Conservation (phyloP, 805 yeast genomes). For the Teunomyces atbi region DNA sequence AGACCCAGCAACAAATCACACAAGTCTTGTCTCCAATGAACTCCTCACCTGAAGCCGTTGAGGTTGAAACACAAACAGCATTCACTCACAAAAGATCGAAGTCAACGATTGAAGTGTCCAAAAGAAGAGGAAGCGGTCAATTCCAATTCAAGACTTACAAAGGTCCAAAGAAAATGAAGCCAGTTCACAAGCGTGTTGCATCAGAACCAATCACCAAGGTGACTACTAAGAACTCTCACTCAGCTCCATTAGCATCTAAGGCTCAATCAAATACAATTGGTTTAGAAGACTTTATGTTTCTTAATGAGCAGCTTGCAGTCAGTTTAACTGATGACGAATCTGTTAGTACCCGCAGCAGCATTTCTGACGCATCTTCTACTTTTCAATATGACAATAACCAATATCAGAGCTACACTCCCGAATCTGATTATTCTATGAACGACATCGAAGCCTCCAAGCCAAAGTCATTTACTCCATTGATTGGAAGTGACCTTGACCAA, state of each 20-base stretch:
- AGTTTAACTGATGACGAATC: constrained; percentile 11
- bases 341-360: constrained; percentile 7
- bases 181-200: constrained; percentile 19
- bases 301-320: constrained; percentile 21
- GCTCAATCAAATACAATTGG: constrained; percentile 8
- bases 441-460: constrained; percentile 14
- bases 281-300: constrained; percentile 30
- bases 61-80: constrained; percentile 5
- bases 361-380: constrained; percentile 2
- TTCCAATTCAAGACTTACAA: constrained; percentile 31
- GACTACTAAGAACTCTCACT: not conserved
- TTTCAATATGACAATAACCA: constrained; percentile 5
- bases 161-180: constrained; percentile 24
- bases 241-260: constrained; percentile 7
- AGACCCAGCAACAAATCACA: constrained; percentile 5
- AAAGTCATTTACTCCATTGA: constrained; percentile 13
- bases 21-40: not conserved
- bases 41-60: constrained; percentile 1
- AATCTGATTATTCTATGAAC: constrained; percentile 21
- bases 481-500: constrained; percentile 20
- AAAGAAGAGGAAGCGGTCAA: constrained; percentile 18
- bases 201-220: constrained; percentile 19
- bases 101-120: constrained; percentile 20
- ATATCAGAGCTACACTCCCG: constrained; percentile 17
- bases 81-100: constrained; percentile 25